Conservation (phyloP, 2,329 filamentous ascomycete genomes). For the Trichoderma arundinaceum region DNA sequence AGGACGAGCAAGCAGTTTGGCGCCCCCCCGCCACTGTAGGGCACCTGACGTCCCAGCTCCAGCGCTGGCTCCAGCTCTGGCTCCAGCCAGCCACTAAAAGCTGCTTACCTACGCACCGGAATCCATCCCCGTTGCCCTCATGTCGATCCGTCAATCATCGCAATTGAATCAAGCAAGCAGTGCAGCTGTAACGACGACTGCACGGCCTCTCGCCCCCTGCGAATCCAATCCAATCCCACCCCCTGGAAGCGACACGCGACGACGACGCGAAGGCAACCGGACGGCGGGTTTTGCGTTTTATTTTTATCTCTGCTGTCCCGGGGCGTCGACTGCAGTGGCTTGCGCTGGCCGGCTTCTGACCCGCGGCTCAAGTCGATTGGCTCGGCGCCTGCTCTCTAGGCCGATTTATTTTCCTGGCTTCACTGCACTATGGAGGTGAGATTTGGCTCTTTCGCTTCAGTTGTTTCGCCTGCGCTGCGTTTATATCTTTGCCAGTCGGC, state of each 20-base stretch:
- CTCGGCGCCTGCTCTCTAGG: not conserved
- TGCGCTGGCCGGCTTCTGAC: conserved; percentile 4
- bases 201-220: conserved; percentile 16
- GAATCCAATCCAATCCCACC: conserved; percentile 5
- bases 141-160: conserved; percentile 28
- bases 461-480: not conserved
- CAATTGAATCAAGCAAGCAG: conserved; percentile 1
- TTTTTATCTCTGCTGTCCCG: not conserved
- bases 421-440: conserved; percentile 26
- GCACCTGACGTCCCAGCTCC: not conserved
- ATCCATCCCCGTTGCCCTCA: not conserved
- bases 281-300: not conserved
- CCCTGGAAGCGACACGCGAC: conserved; percentile 20
- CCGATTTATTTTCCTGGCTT: not conserved
- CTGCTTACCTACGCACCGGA: conserved; percentile 28
- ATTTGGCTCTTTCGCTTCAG: not conserved
- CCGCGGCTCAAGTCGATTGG: conserved; percentile 20
- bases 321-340: conserved; percentile 2
- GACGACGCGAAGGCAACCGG: conserved; percentile 13
- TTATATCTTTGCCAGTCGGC: not conserved
- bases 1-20: not conserved
- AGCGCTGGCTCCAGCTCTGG: not conserved
- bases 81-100: conserved; percentile 5
- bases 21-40: not conserved
- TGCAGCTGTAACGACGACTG: conserved; percentile 19